phyloP scores from a whole-genome alignment of 2,329 filamentous ascomycete genomes.

The Botrytis sinoallii region DNA sequence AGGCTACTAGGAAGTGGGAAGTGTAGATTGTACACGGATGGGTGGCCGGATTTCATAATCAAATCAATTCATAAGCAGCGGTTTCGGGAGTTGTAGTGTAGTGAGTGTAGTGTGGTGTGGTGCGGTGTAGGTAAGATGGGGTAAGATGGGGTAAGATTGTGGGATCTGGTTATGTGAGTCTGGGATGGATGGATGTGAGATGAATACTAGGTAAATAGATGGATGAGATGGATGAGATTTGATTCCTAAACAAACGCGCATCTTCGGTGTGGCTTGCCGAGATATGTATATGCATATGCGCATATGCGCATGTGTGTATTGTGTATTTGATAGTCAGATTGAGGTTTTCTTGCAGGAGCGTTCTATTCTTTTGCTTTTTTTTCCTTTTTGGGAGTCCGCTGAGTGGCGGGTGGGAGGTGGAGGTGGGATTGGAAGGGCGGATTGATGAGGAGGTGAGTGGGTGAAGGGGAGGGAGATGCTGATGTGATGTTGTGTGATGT shows the following conservation, averaged over 20 bases:
- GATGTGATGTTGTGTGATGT: background rate
- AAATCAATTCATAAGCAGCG: background rate
- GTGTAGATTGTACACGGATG: background rate
- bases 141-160: background rate
- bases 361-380: background rate
- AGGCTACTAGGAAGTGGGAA: too few relatives aligned
- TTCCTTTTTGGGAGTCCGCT: background rate
- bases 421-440: too few relatives aligned
- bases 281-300: background rate
- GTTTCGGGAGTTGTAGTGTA: background rate
- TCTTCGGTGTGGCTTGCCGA: background rate
- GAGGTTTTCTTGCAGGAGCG: background rate
- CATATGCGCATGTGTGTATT: background rate
- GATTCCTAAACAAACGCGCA: background rate
- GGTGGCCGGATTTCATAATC: background rate
- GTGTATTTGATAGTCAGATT: background rate
- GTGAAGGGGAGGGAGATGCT: background rate
- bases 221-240: background rate
- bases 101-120: too few relatives aligned
- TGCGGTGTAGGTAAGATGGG: background rate
- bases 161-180: background rate
- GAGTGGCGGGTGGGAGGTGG: background rate
- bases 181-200: background rate
- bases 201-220: too few relatives aligned
- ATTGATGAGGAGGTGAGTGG: background rate